Evolutionary conservation across 805 yeast genomes (phyloP).

Genomic region (Metschnikowia baotianmanensis): DNA sequence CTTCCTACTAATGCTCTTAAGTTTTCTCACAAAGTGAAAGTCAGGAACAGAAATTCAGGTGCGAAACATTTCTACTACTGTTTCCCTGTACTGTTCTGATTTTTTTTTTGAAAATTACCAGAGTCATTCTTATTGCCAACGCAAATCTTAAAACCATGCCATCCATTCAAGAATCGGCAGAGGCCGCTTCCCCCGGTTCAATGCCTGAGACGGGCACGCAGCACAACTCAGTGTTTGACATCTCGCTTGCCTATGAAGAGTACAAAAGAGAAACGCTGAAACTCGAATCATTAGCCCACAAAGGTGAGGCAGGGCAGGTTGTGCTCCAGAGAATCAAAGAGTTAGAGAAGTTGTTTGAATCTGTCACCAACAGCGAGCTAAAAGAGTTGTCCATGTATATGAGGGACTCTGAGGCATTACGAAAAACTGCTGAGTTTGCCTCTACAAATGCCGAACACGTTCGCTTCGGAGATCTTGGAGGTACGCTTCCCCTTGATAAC

Average conservation of each 20-base stretch:
- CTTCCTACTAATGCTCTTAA: too few species aligned
- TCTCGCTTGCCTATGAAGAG: conserved; percentile 26
- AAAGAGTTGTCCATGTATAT: conserved; percentile 36
- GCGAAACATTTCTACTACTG: too few species aligned
- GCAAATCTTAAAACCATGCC: neutral
- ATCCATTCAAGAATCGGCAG: neutral
- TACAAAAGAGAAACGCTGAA: conserved; percentile 25
- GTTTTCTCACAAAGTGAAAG: too few species aligned
- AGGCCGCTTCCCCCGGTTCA: too few species aligned
- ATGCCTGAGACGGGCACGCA: neutral
- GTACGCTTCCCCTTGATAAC: conserved; percentile 48
- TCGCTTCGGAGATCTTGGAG: conserved; percentile 54
- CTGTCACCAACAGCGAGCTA: conserved; percentile 35
- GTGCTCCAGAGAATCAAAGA: conserved; percentile 45
- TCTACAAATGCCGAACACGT: conserved; percentile 61
- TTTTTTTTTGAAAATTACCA: too few species aligned
- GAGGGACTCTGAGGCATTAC: conserved; percentile 62
- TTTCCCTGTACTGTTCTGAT: too few species aligned
- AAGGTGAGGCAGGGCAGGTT: conserved; percentile 54
- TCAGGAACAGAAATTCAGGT: too few species aligned
- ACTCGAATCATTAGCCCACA: conserved; percentile 50
- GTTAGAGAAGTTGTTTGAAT: conserved; percentile 47
- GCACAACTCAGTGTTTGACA: conserved; percentile 7
- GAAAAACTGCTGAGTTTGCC: conserved; percentile 59
- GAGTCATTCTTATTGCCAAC: too few species aligned